Conservation (phyloP, 768 basidiomycete genomes). For the Trichaptum fuscoviolaceum region DNA sequence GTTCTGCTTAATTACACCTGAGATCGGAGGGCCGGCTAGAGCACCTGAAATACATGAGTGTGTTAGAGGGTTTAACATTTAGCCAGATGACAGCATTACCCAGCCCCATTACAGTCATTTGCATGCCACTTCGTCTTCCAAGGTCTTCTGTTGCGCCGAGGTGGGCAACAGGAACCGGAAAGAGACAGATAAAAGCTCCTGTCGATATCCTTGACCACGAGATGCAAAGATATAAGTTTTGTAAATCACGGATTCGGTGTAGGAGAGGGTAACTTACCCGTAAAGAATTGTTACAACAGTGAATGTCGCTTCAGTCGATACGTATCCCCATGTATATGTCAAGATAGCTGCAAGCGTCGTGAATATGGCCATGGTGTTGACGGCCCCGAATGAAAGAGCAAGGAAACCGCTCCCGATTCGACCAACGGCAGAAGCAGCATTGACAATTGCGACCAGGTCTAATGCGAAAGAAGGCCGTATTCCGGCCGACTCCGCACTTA, state of each 20-base stretch:
- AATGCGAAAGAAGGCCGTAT: not conserved
- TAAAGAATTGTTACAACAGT: slow-evolving; percentile 56
- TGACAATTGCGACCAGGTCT: not conserved
- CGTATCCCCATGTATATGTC: slow-evolving; percentile 71
- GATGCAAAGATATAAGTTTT: not conserved
- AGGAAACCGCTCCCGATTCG: not conserved
- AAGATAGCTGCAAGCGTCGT: slow-evolving; percentile 49
- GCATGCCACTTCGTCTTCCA: slow-evolving; percentile 58
- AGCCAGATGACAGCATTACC: not conserved
- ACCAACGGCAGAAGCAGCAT: not conserved
- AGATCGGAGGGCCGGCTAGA: not conserved
- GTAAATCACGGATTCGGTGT: not conserved
- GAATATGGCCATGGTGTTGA: slow-evolving; percentile 67
- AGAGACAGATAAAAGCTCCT: slow-evolving; percentile 55
- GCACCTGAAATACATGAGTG: not conserved
- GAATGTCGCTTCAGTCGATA: slow-evolving; percentile 35
- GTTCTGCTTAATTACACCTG: not conserved
- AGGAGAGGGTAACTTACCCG: slow-evolving; percentile 39
- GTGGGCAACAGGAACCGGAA: slow-evolving; percentile 51
- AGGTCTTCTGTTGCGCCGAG: slow-evolving; percentile 58
- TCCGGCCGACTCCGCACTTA: not conserved
- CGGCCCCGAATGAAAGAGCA: slow-evolving; percentile 33
- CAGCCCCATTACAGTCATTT: not conserved
- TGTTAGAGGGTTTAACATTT: not conserved
- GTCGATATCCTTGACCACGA: slow-evolving; percentile 44